These are phyloP conservation scores for Medakamo hakoo DNA, from an alignment of 139 green algal species.

Conservation along the genomic window DNA sequence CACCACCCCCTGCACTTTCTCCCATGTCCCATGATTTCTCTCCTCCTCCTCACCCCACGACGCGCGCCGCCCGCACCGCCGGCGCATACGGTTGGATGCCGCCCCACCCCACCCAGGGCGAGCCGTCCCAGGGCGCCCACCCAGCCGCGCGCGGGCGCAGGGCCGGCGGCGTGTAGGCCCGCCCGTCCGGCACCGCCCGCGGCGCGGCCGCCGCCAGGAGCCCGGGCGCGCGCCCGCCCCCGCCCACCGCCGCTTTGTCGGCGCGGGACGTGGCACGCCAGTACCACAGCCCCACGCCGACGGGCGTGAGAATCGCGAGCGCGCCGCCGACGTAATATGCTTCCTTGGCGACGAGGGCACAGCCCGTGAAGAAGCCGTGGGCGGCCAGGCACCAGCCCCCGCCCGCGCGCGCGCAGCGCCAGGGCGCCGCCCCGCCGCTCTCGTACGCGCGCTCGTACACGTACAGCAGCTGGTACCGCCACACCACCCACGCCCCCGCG, in stretches of 20 bases:
- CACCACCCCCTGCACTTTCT: no score
- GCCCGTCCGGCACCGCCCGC: slow-evolving; percentile 5
- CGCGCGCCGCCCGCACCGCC: no score
- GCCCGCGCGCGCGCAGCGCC: slow-evolving; percentile 8
- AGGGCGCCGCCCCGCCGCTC: slow-evolving; percentile 16
- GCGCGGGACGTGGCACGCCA: slow-evolving; percentile 1
- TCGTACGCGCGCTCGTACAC: slow-evolving; percentile 28
- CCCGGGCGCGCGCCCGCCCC: not conserved
- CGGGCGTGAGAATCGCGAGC: slow-evolving; percentile 12
- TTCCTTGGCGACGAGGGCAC: slow-evolving; percentile 23
- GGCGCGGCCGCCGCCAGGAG: slow-evolving; percentile 6
- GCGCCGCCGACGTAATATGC: slow-evolving; percentile 16
- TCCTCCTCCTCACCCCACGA: no score
- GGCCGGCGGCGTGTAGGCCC: slow-evolving; percentile 12
- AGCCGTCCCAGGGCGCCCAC: no score
- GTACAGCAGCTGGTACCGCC: slow-evolving; percentile 44
- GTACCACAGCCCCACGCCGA: slow-evolving; percentile 16
- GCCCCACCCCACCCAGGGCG: no score
- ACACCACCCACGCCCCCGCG: slow-evolving; percentile 21
- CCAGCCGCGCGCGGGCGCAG: slow-evolving; percentile 10
- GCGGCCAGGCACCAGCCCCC: slow-evolving; percentile 22
- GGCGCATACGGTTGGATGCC: no score
- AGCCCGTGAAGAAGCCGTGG: slow-evolving; percentile 23
- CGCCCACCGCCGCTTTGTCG: not conserved
- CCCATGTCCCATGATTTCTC: no score